Evolutionary conservation across 2,329 filamentous ascomycete species (phyloP).

Genomic region (Beauveria sp.): DNA sequence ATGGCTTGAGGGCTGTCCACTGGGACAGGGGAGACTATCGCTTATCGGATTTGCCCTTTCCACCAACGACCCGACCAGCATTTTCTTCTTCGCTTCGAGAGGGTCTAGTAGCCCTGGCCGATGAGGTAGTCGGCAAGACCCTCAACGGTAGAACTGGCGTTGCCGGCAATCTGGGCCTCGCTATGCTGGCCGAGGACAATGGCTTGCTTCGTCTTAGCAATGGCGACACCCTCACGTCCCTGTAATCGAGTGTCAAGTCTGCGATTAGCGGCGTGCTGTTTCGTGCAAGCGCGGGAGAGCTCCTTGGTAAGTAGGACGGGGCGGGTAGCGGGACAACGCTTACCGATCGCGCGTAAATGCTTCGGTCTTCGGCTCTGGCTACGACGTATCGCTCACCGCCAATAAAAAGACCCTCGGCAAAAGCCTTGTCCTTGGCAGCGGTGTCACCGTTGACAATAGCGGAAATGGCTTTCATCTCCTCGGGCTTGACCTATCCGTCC

Average conservation of each 20-base stretch:
- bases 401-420: slow-evolving; percentile 66
- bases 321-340: slow-evolving; percentile 15
- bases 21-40: neutral
- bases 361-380: slow-evolving; percentile 67
- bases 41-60: neutral
- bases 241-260: slow-evolving; percentile 20
- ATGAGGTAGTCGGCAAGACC: slow-evolving; percentile 82
- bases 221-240: slow-evolving; percentile 72
- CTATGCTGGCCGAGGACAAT: slow-evolving; percentile 84
- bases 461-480: slow-evolving; percentile 52
- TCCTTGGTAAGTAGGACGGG: neutral
- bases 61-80: neutral
- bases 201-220: slow-evolving; percentile 82
- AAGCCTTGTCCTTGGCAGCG: slow-evolving; percentile 56
- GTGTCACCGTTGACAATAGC: slow-evolving; percentile 40
- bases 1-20: neutral
- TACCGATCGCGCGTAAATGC: slow-evolving; percentile 83
- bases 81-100: neutral
- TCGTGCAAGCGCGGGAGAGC: neutral
- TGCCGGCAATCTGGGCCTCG: slow-evolving; percentile 64
- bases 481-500: slow-evolving; percentile 30
- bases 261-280: neutral
- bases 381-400: slow-evolving; percentile 71
- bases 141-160: slow-evolving; percentile 72
- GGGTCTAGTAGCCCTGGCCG: slow-evolving; percentile 62